phyloP scores from a whole-genome alignment of 352 stramenopile genomes.

The Phytophthora cryptogea region DNA sequence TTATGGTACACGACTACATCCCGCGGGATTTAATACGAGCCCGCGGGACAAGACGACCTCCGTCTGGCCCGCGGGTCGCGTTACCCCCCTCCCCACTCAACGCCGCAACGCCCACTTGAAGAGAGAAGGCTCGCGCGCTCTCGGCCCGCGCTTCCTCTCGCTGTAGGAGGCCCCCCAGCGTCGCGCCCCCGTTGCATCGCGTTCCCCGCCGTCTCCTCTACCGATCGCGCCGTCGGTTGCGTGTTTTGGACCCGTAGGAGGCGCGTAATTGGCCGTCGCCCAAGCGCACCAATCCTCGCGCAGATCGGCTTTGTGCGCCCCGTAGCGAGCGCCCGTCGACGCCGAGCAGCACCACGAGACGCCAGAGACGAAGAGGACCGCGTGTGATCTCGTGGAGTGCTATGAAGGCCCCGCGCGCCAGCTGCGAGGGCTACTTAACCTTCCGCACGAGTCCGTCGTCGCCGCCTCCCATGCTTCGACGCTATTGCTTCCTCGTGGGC shows the following conservation, averaged over 20 bases:
- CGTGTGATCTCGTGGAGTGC: constrained; percentile 44
- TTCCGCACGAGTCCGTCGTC: constrained; percentile 87
- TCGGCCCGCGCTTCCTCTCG: constrained; percentile 13
- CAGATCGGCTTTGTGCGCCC: constrained; percentile 12
- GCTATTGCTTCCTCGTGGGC: constrained; percentile 89
- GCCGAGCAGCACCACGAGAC: constrained; percentile 30
- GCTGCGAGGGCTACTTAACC: constrained; percentile 87
- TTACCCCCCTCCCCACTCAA: constrained; percentile 23
- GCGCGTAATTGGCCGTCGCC: constrained; percentile 9
- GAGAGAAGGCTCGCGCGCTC: constrained; percentile 35
- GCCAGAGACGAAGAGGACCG: constrained; percentile 19
- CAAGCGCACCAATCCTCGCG: constrained; percentile 10
- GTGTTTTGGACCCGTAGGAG: constrained; percentile 5
- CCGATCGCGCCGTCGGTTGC: constrained; percentile 8
- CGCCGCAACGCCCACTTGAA: constrained; percentile 31
- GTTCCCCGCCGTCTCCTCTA: constrained; percentile 14
- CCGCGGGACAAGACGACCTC: constrained; percentile 7
- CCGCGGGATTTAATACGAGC: constrained; percentile 4
- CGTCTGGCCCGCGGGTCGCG: constrained; percentile 13
- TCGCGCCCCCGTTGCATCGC: neutral
- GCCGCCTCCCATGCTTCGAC: constrained; percentile 83
- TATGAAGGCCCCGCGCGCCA: constrained; percentile 85
- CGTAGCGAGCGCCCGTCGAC: constrained; percentile 9
- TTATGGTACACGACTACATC: constrained; percentile 11
- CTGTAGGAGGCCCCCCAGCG: constrained; percentile 8